phyloP scores from a whole-genome alignment of 495 filamentous ascomycete species.

The Penicillium flavigenum region DNA sequence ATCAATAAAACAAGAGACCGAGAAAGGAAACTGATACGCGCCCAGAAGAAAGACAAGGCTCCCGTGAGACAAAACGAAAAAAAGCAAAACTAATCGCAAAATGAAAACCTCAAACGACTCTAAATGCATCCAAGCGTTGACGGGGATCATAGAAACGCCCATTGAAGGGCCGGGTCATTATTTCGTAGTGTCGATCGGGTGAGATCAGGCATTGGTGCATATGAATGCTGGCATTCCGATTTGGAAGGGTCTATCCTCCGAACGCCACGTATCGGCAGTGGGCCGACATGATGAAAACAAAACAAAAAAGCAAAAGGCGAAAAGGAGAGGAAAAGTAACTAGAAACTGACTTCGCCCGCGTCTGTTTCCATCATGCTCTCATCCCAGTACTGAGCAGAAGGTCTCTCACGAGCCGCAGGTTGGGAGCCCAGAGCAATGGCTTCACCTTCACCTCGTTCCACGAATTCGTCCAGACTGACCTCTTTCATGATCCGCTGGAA shows the following conservation, averaged over 20 bases:
- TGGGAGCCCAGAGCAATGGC: constrained; percentile 39
- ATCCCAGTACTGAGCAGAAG: constrained; percentile 43
- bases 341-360: constrained; percentile 49
- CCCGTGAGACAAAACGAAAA: constrained; percentile 19
- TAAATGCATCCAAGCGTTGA: constrained; percentile 40
- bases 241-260: constrained; percentile 17
- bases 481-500: constrained; percentile 87
- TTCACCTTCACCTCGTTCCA: constrained; percentile 51
- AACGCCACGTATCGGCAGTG: constrained; percentile 18
- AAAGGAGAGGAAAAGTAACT: constrained; percentile 3
- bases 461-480: constrained; percentile 56
- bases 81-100: not conserved
- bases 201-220: constrained; percentile 15
- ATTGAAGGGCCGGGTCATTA: constrained; percentile 23
- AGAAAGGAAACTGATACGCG: constrained; percentile 25
- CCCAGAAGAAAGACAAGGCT: constrained; percentile 15
- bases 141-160: constrained; percentile 27
- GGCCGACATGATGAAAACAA: constrained; percentile 13
- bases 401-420: constrained; percentile 27
- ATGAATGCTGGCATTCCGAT: constrained; percentile 11
- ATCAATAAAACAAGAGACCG: constrained; percentile 40
- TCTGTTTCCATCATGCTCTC: constrained; percentile 47
- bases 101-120: constrained; percentile 11
- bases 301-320: not conserved
- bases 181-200: constrained; percentile 19